Percentiles rank a stretch among this genome's conserved stretches.
These are phyloP conservation scores for Citropsis articulata DNA, from an alignment of 345 rosid species.

Conservation along the genomic window DNA sequence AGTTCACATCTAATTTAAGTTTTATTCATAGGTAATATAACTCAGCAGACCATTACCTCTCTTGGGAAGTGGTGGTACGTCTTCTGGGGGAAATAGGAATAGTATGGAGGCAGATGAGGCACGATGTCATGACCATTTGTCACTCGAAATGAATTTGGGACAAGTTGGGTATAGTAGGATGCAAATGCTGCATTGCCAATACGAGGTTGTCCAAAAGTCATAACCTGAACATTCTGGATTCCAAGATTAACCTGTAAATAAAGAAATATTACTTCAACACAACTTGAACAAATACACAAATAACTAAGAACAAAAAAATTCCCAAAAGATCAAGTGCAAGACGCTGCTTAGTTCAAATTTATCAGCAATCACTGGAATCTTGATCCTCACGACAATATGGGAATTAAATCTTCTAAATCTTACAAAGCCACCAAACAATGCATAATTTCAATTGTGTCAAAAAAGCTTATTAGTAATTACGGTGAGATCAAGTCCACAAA, in stretches of 20 bases:
- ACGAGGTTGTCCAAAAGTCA: conserved; percentile 98
- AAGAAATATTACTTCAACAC: conserved; percentile 3
- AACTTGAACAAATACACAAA: neutral
- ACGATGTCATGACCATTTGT: conserved; percentile 82
- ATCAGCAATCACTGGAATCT: neutral
- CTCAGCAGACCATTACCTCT: conserved; percentile 53
- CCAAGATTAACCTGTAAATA: conserved; percentile 63
- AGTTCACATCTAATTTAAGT: neutral
- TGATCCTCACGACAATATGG: neutral
- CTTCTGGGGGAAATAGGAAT: conserved; percentile 61
- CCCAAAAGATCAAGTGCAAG: neutral
- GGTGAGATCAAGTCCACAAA: conserved; percentile 78
- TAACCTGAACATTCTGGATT: conserved; percentile 57
- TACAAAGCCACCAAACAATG: neutral
- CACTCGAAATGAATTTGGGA: conserved; percentile 75
- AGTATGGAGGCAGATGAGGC: conserved; percentile 94
- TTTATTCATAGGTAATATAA: neutral
- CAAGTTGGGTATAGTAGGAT: conserved; percentile 57
- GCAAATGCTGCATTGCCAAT: conserved; percentile 89
- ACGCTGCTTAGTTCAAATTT: neutral
- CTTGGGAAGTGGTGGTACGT: conserved; percentile 96
- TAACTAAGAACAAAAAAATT: neutral
- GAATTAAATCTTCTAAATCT: neutral
- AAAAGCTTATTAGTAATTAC: conserved; percentile 33
- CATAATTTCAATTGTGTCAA: neutral